These are phyloP conservation scores for Camellia lanceoleosa DNA, from an alignment of 148 eudicot genomes.

Conservation along the genomic window DNA sequence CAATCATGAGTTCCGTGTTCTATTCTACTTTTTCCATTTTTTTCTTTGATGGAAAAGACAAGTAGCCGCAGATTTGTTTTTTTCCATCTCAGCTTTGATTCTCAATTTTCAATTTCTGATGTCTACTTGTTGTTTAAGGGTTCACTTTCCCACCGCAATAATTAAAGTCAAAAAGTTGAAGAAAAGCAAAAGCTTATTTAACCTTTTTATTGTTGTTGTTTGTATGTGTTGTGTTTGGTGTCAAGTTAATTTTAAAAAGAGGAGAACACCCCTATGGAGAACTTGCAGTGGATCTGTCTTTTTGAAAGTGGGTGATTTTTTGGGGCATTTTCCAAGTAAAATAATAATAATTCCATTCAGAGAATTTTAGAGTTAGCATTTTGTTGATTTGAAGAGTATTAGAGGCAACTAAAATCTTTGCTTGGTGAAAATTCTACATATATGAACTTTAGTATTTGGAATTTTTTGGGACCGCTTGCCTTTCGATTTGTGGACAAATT, in stretches of 20 bases:
- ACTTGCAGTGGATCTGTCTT: background rate
- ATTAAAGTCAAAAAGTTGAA: constrained; percentile 14
- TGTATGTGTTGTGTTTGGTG: constrained; percentile 6
- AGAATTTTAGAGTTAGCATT: background rate
- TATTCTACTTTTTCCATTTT: constrained; percentile 19
- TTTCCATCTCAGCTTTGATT: constrained; percentile 13
- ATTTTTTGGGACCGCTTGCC: background rate
- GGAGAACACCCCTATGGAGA: constrained; percentile 1
- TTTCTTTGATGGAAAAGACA: constrained; percentile 7
- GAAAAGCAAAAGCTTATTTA: background rate
- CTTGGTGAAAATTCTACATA: background rate
- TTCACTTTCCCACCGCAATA: constrained; percentile 38
- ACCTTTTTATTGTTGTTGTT: constrained; percentile 15
- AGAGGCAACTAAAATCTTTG: background rate
- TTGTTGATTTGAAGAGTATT: constrained; percentile 3
- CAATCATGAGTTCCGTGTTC: constrained; percentile 2
- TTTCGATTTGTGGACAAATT: background rate
- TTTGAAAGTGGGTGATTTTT: background rate
- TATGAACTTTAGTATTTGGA: background rate
- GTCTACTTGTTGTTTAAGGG: constrained; percentile 30
- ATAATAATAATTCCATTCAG: background rate
- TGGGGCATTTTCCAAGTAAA: background rate
- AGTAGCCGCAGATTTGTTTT: background rate
- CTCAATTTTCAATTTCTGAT: constrained; percentile 5
- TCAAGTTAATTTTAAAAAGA: constrained; percentile 20